These are phyloP conservation scores for Rheum nobile DNA, from an alignment of 148 eudicot species.

Conservation along the genomic window DNA sequence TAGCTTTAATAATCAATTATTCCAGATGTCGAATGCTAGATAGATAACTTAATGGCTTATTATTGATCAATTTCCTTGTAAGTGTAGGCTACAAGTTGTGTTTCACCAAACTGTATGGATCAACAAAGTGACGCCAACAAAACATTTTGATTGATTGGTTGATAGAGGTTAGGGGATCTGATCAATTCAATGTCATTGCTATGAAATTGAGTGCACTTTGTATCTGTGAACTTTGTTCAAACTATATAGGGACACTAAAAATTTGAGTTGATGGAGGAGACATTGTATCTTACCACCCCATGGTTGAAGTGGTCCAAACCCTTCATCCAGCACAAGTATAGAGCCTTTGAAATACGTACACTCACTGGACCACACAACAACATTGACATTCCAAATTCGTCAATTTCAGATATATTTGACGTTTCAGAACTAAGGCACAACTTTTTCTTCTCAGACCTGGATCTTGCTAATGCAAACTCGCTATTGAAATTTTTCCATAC, in stretches of 20 bases:
- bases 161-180: conserved; percentile 45
- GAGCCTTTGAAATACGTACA: neutral
- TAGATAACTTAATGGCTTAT: neutral
- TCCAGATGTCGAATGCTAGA: neutral
- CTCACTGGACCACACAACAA: neutral
- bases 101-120: conserved; percentile 51
- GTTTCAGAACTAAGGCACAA: conserved; percentile 9
- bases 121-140: conserved; percentile 59
- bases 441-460: conserved; percentile 48
- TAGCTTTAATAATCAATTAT: neutral
- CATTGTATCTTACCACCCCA: conserved; percentile 67
- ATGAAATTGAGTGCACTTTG: neutral
- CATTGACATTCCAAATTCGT: neutral
- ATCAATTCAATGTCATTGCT: neutral
- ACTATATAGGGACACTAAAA: conserved; percentile 64
- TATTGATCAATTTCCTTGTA: neutral
- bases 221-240: neutral
- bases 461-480: conserved; percentile 74
- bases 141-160: conserved; percentile 87
- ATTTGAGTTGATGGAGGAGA: conserved; percentile 89
- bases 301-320: no score
- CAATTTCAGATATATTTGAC: neutral
- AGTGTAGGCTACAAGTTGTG: conserved; percentile 42
- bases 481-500: no score
- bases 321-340: neutral